These are phyloP conservation scores for Chaetomium fimeti DNA, from an alignment of 495 filamentous ascomycete genomes.

Conservation along the genomic window DNA sequence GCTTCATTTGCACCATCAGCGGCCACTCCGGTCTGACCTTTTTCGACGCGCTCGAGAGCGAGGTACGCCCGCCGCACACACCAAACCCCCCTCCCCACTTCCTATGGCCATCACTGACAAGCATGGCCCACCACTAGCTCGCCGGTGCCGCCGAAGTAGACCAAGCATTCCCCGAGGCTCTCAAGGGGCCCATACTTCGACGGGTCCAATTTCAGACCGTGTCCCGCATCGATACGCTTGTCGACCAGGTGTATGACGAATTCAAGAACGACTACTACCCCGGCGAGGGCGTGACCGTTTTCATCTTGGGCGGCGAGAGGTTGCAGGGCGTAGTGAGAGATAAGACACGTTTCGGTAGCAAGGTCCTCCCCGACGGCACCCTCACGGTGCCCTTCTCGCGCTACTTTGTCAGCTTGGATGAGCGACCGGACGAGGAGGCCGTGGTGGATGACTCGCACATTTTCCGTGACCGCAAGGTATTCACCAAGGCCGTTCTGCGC, in stretches of 20 bases:
- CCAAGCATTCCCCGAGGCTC: conserved; percentile 81
- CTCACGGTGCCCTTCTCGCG: conserved; percentile 66
- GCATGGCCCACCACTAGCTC: conserved; percentile 51
- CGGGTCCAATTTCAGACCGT: conserved; percentile 88
- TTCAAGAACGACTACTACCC: conserved; percentile 94
- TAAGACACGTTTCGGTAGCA: conserved; percentile 71
- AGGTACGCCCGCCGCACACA: conserved; percentile 61
- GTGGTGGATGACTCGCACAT: conserved; percentile 79
- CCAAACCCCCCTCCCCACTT: not conserved
- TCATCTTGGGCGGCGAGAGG: conserved; percentile 66
- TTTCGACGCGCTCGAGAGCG: conserved; percentile 88
- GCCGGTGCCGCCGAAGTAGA: conserved; percentile 87
- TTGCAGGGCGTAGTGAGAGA: conserved; percentile 78
- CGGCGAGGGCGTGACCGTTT: conserved; percentile 77
- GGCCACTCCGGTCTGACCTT: conserved; percentile 92
- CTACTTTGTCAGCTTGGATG: conserved; percentile 74
- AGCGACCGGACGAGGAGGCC: conserved; percentile 68
- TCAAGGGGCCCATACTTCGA: conserved; percentile 87
- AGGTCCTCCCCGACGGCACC: conserved; percentile 60
- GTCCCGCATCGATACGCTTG: conserved; percentile 87
- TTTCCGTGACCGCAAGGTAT: conserved; percentile 83
- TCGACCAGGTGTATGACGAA: conserved; percentile 64
- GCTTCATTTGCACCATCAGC: conserved; percentile 92
- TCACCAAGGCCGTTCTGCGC: conserved; percentile 91
- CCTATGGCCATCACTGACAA: conserved; percentile 11